Percentiles rank a stretch among this genome's conserved stretches.
These are phyloP conservation scores for Nothophytophthora sp. DNA, from an alignment of 352 stramenopile species.

Conservation along the genomic window DNA sequence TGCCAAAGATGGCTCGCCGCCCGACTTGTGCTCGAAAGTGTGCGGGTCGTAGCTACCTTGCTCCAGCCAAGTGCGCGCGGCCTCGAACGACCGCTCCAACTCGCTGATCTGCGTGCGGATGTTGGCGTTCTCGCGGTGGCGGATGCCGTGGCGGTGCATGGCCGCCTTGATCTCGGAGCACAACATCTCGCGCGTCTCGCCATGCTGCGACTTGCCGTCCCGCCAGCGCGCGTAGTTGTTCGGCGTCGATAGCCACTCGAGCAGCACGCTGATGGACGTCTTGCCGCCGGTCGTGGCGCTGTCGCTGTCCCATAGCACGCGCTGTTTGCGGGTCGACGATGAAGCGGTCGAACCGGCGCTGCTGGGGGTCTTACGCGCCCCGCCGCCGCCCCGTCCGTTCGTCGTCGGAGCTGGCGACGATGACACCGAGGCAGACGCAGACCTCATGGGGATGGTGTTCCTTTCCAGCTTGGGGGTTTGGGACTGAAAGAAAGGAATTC, in stretches of 20 bases:
- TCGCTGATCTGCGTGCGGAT: constrained; percentile 84
- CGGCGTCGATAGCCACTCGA: constrained; percentile 66
- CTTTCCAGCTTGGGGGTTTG: not conserved
- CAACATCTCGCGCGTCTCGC: constrained; percentile 69
- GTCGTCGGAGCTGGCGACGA: not conserved
- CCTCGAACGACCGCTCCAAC: constrained; percentile 64
- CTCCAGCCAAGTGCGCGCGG: constrained; percentile 51
- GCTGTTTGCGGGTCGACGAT: constrained; percentile 39
- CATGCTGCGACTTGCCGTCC: constrained; percentile 63
- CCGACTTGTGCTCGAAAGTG: constrained; percentile 19
- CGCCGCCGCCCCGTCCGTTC: not conserved
- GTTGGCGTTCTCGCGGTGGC: constrained; percentile 77
- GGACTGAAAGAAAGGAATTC: constrained; percentile 1
- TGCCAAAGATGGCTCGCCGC: constrained; percentile 9
- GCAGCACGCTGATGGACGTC: constrained; percentile 68
- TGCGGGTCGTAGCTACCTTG: constrained; percentile 39
- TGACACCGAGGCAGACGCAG: not conserved
- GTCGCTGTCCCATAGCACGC: constrained; percentile 81
- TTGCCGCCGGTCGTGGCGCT: constrained; percentile 60
- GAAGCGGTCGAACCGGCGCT: not conserved
- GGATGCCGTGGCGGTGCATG: constrained; percentile 64
- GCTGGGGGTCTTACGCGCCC: not conserved
- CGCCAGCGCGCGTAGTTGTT: constrained; percentile 71
- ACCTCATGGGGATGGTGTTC: too few relatives aligned
- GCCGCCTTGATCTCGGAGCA: constrained; percentile 72